These are phyloP conservation scores for Stygiomarasmius scandens DNA, from an alignment of 1,284 basidiomycete species.

Conservation along the genomic window DNA sequence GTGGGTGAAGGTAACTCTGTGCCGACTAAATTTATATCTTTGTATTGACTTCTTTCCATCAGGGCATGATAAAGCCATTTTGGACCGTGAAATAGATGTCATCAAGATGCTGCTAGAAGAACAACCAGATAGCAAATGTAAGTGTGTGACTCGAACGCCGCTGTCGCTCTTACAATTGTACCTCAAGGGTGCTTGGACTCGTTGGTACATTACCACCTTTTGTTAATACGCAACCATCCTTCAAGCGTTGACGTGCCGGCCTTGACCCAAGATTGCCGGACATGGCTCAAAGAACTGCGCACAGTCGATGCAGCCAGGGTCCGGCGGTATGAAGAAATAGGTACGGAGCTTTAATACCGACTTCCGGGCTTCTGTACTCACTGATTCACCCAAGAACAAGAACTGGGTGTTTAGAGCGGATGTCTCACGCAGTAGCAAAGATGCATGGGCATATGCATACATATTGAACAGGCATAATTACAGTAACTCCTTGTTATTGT, in stretches of 20 bases:
- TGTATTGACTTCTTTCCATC: slow-evolving; percentile 9
- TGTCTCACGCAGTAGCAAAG: not conserved
- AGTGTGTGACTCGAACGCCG: slow-evolving; percentile 30
- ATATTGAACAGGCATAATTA: not conserved
- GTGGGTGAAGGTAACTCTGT: slow-evolving; percentile 66
- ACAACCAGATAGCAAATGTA: slow-evolving; percentile 94
- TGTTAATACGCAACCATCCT: slow-evolving; percentile 52
- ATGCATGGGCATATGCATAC: not conserved
- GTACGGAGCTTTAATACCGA: slow-evolving; percentile 37
- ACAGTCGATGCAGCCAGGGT: slow-evolving; percentile 60
- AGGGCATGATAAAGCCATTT: slow-evolving; percentile 59
- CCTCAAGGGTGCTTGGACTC: slow-evolving; percentile 89
- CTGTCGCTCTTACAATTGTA: slow-evolving; percentile 7
- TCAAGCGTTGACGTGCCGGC: slow-evolving; percentile 35
- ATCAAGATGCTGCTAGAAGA: slow-evolving; percentile 89
- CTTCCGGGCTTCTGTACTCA: not conserved
- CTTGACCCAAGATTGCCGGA: slow-evolving; percentile 51
- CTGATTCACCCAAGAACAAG: not conserved
- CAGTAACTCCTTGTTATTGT: not conserved
- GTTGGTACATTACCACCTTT: slow-evolving; percentile 78
- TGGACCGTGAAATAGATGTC: slow-evolving; percentile 78
- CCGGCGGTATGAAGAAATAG: slow-evolving; percentile 65
- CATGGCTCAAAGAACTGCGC: slow-evolving; percentile 55
- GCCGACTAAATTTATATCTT: not conserved
- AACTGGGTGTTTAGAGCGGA: not conserved